Base-by-base conservation (phyloP, 805 yeast species). In the Huiozyma naganishii region DNA sequence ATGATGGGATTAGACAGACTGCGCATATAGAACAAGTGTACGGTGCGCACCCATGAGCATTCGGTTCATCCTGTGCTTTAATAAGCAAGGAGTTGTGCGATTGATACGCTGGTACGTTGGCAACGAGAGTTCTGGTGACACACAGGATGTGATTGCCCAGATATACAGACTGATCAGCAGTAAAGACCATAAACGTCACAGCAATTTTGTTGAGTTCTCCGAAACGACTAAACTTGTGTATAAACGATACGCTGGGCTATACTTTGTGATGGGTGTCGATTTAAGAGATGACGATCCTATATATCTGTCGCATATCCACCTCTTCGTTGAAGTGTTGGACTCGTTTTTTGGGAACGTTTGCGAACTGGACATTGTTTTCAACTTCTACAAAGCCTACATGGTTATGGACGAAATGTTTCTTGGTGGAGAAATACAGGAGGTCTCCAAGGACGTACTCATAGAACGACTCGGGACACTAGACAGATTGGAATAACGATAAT, bases 1-100 rank as follows among this genome's bases (percentile, higher is more conserved):
- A 17, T 17, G 23, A 17, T 17, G 23, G 23, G 23, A 17, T 17
- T 17, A 17, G 4, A 17, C 23, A 17, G 23, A 17, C 23, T 17
- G 23, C 4, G 23, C 4, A 4, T 17, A 17, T 17, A 17, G 23
- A 17, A 17, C 23, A 17, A 17, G 23, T 17, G 23, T 17, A 17
- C 23, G 23, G 4, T 17, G 23, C 23, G 23, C 23, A 17, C 23
- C 23, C 7, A 87, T 88, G 95, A 73, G 86, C 5, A 73, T 89
- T 12, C 88, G 86, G 51, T 90, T 77, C 65, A 70, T 90, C 36
- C 64, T 89, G 36, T 82, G 90, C 38, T 79, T 90, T 60, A 90
- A 90, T 60, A 74, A 95, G 46, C 97, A 90, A 65, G 97, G 98
- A n/a, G 84, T 84, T 51, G 77, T 90, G 23, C 74, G 98, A 47